Evolutionary conservation across 2,329 filamentous ascomycete genomes (phyloP).

Genomic region (Sporothrix humicola): DNA sequence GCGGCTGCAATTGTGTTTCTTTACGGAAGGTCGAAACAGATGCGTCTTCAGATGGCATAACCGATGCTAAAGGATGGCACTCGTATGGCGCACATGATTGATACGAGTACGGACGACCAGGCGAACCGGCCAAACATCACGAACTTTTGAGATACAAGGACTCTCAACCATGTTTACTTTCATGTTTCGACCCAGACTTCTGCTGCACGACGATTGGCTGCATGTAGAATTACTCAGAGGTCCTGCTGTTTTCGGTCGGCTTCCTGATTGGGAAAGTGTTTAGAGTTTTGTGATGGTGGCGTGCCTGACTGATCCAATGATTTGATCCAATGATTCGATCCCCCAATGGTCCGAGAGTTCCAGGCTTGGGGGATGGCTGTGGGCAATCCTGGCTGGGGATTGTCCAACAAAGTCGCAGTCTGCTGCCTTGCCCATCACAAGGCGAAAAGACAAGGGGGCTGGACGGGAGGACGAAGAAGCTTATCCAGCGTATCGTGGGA

Average conservation of each 20-base stretch:
- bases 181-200: neutral
- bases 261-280: constrained; percentile 13
- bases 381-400: too few species aligned
- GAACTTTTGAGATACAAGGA: neutral
- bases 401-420: constrained; percentile 10
- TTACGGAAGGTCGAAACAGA: neutral
- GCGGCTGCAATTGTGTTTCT: neutral
- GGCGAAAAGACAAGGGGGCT: neutral
- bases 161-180: neutral
- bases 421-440: constrained; percentile 1
- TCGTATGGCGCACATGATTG: constrained; percentile 1
- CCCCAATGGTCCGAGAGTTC: too few species aligned
- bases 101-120: neutral
- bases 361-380: too few species aligned
- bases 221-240: neutral
- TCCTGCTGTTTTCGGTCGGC: constrained; percentile 10
- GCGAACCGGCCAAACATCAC: neutral
- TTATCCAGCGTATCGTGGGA: neutral
- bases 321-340: too few species aligned
- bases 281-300: neutral
- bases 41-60: too few species aligned
- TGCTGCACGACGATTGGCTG: neutral
- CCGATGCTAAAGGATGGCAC: too few species aligned
- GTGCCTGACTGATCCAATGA: neutral
- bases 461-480: constrained; percentile 23